phyloP scores from a whole-genome alignment of 768 basidiomycete genomes.

The Rhodotorula graminis region DNA sequence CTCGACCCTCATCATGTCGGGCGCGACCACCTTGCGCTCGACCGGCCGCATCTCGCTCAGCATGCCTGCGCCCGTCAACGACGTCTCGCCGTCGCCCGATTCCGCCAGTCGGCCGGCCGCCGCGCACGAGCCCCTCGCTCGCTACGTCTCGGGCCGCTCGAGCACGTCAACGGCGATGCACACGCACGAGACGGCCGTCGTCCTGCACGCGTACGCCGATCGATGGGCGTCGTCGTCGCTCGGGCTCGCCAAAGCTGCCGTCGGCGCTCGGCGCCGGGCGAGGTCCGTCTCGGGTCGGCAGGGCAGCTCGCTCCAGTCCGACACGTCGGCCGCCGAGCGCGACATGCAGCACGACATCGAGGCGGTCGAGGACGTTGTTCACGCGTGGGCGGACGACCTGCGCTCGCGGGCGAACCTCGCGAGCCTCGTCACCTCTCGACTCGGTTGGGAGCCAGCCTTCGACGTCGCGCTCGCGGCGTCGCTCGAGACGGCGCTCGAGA shows the following conservation, averaged over 20 bases:
- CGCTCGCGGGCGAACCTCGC: slow-evolving; percentile 7
- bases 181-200: neutral
- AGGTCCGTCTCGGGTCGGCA: neutral
- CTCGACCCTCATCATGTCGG: slow-evolving; percentile 8
- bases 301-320: neutral
- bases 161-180: neutral
- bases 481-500: neutral
- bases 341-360: neutral
- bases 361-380: neutral
- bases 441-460: slow-evolving; percentile 6
- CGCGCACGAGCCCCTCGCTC: neutral
- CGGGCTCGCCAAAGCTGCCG: slow-evolving; percentile 14
- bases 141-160: neutral
- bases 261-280: neutral
- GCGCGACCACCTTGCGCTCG: neutral
- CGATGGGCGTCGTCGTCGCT: neutral
- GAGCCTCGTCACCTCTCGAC: neutral
- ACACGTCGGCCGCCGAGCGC: neutral
- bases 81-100: neutral
- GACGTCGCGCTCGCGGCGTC: neutral
- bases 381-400: slow-evolving; percentile 17
- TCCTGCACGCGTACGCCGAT: slow-evolving; percentile 8
- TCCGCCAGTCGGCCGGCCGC: no score
- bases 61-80: neutral
- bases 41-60: slow-evolving; percentile 19